Percentiles rank a stretch among this genome's conserved stretches.
Evolutionary conservation across 2,329 filamentous ascomycete genomes (phyloP).

Genomic region (Ascochyta viciae-villosae): DNA sequence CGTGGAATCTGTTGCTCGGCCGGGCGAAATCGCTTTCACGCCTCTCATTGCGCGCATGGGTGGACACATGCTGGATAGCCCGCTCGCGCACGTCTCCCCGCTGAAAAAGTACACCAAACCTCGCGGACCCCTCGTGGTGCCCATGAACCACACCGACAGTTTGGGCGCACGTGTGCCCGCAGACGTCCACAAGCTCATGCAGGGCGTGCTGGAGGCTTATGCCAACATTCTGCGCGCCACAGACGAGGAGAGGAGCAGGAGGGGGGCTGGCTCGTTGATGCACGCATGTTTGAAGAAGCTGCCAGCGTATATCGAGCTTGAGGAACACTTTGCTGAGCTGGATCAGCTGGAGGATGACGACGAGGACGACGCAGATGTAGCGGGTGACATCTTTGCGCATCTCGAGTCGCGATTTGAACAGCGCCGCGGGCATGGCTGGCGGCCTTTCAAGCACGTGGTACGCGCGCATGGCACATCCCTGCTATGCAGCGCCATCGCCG

Average conservation of each 20-base stretch:
- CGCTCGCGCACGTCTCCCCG: slow-evolving; percentile 38
- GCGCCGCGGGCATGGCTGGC: slow-evolving; percentile 46
- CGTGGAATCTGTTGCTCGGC: slow-evolving; percentile 21
- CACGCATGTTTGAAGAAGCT: slow-evolving; percentile 50
- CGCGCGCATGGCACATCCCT: slow-evolving; percentile 51
- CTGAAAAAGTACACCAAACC: slow-evolving; percentile 29
- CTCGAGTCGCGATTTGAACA: slow-evolving; percentile 49
- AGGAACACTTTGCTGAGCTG: slow-evolving; percentile 47
- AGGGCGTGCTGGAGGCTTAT: slow-evolving; percentile 42
- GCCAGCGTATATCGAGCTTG: slow-evolving; percentile 51
- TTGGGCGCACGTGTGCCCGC: slow-evolving; percentile 31
- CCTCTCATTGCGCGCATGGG: slow-evolving; percentile 44
- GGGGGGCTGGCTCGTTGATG: slow-evolving; percentile 49
- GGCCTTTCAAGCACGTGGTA: slow-evolving; percentile 50
- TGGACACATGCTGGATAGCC: slow-evolving; percentile 38
- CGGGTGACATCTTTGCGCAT: slow-evolving; percentile 50
- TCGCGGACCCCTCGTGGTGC: slow-evolving; percentile 33
- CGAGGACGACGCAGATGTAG: slow-evolving; percentile 45
- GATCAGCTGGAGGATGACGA: slow-evolving; percentile 38
- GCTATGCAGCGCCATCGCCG: slow-evolving; percentile 46
- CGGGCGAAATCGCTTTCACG: slow-evolving; percentile 46
- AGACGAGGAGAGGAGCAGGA: slow-evolving; percentile 29
- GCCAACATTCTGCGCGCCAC: slow-evolving; percentile 47
- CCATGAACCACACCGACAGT: slow-evolving; percentile 25
- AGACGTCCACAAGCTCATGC: slow-evolving; percentile 39